Conservation (phyloP, 2,329 filamentous ascomycete species). For the Cryphonectria parasitica region DNA sequence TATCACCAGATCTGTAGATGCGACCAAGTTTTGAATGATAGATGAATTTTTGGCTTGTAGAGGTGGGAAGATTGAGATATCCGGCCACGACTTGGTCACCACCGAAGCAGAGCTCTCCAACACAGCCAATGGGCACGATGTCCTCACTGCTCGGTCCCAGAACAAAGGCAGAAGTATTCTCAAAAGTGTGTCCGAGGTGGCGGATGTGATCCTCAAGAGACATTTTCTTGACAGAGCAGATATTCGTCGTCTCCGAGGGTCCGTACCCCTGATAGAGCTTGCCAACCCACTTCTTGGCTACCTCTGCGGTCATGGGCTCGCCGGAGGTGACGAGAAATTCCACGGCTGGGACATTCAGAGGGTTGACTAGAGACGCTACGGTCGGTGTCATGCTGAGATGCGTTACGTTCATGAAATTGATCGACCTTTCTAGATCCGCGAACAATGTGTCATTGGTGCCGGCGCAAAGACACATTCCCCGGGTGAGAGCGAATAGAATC, state of each 20-base stretch:
- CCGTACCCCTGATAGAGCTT: conserved; percentile 82
- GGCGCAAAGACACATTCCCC: conserved; percentile 78
- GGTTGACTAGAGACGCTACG: conserved; percentile 75
- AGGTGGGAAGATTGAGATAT: conserved; percentile 68
- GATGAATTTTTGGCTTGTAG: conserved; percentile 71
- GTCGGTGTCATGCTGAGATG: conserved; percentile 87
- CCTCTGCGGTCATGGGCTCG: conserved; percentile 74
- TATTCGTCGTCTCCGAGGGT: conserved; percentile 85
- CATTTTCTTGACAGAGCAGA: conserved; percentile 76
- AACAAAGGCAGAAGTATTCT: conserved; percentile 77
- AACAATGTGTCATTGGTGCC: conserved; percentile 76
- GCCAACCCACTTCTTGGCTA: conserved; percentile 70
- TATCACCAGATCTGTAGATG: conserved; percentile 81
- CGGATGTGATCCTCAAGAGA: conserved; percentile 61
- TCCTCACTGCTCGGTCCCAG: conserved; percentile 50
- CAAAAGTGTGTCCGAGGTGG: conserved; percentile 75
- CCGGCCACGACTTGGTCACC: conserved; percentile 79
- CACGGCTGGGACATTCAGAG: conserved; percentile 69
- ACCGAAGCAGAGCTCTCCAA: conserved; percentile 86
- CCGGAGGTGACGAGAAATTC: conserved; percentile 80
- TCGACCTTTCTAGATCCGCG: conserved; percentile 69
- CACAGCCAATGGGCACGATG: conserved; percentile 68
- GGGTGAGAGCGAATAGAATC: conserved; percentile 82
- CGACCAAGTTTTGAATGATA: conserved; percentile 69
- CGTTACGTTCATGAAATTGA: conserved; percentile 67